A percentile compares a stretch with the other conserved stretches of the same genome.
Conservation (phyloP, 1,139 yeast genomes). For the Hansenula lynferdii region DNA sequence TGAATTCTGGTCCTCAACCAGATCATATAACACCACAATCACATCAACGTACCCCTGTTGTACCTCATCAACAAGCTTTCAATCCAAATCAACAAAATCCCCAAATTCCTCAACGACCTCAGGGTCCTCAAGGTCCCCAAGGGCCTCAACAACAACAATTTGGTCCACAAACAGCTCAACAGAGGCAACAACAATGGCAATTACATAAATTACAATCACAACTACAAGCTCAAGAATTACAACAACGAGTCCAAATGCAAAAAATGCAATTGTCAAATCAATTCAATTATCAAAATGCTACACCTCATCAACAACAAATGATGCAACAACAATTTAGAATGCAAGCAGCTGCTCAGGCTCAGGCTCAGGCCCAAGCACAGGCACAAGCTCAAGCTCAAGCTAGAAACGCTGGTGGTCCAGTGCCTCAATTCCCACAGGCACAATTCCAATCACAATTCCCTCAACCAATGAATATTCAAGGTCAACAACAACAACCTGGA, state of each 20-base stretch:
- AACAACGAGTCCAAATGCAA: constrained; percentile 20
- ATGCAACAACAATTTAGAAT: constrained; percentile 1
- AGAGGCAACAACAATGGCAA: constrained; percentile 17
- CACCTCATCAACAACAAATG: constrained; percentile 12
- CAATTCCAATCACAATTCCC: background rate
- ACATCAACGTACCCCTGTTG: constrained; percentile 15
- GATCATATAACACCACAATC: constrained; percentile 11
- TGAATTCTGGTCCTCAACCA: constrained; percentile 14
- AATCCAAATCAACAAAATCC: too few relatives aligned
- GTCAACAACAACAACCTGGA: constrained; percentile 5
- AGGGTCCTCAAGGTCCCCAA: too few relatives aligned
- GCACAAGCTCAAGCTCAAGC: too few relatives aligned
- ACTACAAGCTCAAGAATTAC: constrained; percentile 17
- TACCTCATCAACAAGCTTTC: constrained; percentile 3
- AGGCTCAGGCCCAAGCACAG: constrained; percentile 6
- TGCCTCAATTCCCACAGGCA: constrained; percentile 7
- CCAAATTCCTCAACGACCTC: too few relatives aligned
- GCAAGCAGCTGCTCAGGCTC: constrained; percentile 5
- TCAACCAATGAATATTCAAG: background rate
- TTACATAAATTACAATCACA: constrained; percentile 17
- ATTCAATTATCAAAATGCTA: constrained; percentile 9
- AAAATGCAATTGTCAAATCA: constrained; percentile 19
- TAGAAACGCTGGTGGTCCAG: background rate
- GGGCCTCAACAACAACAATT: too few relatives aligned
- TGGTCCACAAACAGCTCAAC: constrained; percentile 7